Evolutionary conservation across 352 stramenopile genomes (phyloP).

Genomic region (Globisporangium okanoganense): DNA sequence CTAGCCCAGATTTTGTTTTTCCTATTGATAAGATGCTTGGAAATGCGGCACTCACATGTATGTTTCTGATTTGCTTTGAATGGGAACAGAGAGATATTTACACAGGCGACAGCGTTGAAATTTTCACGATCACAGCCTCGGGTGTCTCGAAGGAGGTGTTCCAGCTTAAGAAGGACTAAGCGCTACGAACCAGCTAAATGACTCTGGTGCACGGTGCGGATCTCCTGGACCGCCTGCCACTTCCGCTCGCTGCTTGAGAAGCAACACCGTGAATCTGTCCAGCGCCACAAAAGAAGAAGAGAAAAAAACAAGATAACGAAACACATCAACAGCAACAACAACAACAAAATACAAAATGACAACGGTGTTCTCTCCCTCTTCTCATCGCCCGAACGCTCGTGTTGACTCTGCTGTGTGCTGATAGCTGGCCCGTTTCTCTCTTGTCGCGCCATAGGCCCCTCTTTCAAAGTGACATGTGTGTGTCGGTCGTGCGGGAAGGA

Average conservation of each 20-base stretch:
- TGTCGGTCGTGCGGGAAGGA: no score
- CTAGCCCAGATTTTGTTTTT: neutral
- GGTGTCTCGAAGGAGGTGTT: constrained; percentile 92
- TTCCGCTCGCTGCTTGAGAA: neutral
- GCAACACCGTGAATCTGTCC: neutral
- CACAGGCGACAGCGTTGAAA: constrained; percentile 97
- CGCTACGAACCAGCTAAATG: neutral
- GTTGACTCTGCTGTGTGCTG: neutral
- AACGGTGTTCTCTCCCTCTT: neutral
- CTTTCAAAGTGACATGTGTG: no score
- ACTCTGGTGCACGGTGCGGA: neutral
- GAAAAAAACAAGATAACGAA: neutral
- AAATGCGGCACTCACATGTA: neutral
- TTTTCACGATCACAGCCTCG: constrained; percentile 95
- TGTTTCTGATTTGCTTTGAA: constrained; percentile 5
- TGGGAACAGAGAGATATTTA: constrained; percentile 96
- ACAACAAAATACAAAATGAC: neutral
- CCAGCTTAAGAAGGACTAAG: constrained; percentile 95
- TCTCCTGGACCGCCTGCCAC: no score
- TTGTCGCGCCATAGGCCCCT: no score
- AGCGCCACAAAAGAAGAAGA: neutral
- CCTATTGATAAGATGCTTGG: neutral
- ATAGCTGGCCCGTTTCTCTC: no score
- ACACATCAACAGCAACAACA: neutral
- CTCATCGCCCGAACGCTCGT: neutral